Conservation (phyloP, 306 rosid genomes). For the Albizia julibrissin region DNA sequence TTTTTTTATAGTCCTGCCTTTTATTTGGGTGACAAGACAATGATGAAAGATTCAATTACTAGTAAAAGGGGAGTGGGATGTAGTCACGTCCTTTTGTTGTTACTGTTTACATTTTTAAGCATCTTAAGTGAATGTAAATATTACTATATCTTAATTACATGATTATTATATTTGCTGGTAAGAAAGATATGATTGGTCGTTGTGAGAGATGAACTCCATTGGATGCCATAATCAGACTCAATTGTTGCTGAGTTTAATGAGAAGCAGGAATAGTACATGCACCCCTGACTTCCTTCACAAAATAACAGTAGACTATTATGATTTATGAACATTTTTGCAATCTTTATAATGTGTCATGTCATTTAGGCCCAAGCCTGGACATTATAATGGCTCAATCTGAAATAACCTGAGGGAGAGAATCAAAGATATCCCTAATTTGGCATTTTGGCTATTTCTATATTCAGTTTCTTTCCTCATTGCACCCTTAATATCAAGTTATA, state of each 20-base stretch:
- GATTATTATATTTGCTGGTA: not conserved
- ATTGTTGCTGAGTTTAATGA: not conserved
- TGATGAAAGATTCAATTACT: not conserved
- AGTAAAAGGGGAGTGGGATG: not conserved
- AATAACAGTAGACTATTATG: not conserved
- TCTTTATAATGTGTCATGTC: not conserved
- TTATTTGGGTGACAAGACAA: not conserved
- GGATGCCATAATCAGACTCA: not conserved
- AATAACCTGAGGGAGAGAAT: not conserved
- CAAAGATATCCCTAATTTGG: not conserved
- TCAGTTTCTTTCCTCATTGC: not conserved
- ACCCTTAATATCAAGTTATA: not conserved
- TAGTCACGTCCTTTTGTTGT: not conserved
- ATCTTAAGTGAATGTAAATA: not conserved
- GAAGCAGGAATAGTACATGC: not conserved
- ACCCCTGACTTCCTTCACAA: not conserved
- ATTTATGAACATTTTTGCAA: not conserved
- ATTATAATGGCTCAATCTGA: not conserved
- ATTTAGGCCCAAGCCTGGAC: not conserved
- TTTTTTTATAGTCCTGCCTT: not conserved
- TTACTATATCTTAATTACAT: constrained; percentile 10
- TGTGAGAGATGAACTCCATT: not conserved
- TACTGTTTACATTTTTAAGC: not conserved
- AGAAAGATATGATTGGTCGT: not conserved
- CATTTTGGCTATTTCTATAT: not conserved